A percentile compares a stretch with the other conserved stretches of the same genome.
Evolutionary conservation across 2,329 filamentous ascomycete species (phyloP).

Genomic region (Beauveria bassiana): DNA sequence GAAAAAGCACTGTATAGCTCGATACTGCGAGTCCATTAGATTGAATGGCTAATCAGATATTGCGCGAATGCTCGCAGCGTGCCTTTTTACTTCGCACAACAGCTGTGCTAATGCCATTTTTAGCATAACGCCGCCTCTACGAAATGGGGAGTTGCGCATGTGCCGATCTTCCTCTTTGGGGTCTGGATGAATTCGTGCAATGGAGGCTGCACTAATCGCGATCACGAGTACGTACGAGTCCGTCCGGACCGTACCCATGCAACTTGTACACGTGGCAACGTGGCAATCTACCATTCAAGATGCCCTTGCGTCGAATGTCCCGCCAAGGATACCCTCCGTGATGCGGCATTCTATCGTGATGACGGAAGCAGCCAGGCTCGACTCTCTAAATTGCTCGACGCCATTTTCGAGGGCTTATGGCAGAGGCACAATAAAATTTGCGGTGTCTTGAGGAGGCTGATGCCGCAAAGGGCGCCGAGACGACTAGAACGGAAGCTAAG

Average conservation of each 20-base stretch:
- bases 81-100: neutral
- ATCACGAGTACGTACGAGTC: slow-evolving; percentile 26
- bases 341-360: slow-evolving; percentile 28
- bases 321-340: slow-evolving; percentile 26
- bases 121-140: slow-evolving; percentile 26
- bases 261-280: slow-evolving; percentile 11
- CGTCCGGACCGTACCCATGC: too few relatives aligned
- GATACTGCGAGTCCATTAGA: slow-evolving; percentile 34
- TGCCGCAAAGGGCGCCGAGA: slow-evolving; percentile 21
- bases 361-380: slow-evolving; percentile 15
- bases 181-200: slow-evolving; percentile 30
- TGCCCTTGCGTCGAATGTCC: slow-evolving; percentile 26
- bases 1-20: slow-evolving; percentile 30
- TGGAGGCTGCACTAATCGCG: slow-evolving; percentile 27
- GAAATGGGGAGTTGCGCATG: slow-evolving; percentile 23
- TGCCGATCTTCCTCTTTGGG: slow-evolving; percentile 29
- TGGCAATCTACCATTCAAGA: slow-evolving; percentile 23
- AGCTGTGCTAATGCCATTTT: neutral
- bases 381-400: slow-evolving; percentile 23
- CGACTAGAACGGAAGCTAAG: slow-evolving; percentile 22
- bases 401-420: slow-evolving; percentile 27
- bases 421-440: slow-evolving; percentile 21
- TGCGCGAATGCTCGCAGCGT: slow-evolving; percentile 25
- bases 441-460: slow-evolving; percentile 19
- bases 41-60: slow-evolving; percentile 29